phyloP scores from a whole-genome alignment of 2,329 filamentous ascomycete species.

The Beauveria pseudobassiana region DNA sequence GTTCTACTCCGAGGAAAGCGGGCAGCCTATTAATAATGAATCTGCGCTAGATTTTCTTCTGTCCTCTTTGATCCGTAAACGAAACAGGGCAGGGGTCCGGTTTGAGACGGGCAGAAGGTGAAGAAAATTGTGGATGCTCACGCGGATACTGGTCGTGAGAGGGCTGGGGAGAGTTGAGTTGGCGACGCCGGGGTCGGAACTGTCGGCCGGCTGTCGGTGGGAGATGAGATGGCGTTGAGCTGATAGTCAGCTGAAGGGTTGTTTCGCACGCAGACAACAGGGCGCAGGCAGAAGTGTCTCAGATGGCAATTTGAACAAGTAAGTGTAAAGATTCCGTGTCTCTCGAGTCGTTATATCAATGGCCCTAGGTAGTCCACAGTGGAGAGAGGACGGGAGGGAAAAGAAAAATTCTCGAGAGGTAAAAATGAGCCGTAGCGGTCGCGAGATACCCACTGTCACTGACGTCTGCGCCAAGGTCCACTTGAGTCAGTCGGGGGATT shows the following conservation, averaged over 20 bases:
- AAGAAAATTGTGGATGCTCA: conserved; percentile 10
- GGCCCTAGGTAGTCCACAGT: not conserved
- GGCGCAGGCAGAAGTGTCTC: not conserved
- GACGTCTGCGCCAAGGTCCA: conserved; percentile 1
- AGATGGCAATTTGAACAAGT: not conserved
- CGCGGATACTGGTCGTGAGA: conserved; percentile 7
- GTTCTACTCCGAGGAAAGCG: conserved; percentile 1
- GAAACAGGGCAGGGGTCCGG: conserved; percentile 5
- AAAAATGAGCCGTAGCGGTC: conserved; percentile 1
- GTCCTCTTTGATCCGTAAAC: conserved; percentile 1
- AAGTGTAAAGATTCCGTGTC: not conserved
- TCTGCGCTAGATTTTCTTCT: conserved; percentile 2
- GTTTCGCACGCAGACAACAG: not conserved
- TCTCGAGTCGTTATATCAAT: not conserved
- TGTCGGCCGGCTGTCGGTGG: conserved; percentile 2
- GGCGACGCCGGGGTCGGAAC: not conserved
- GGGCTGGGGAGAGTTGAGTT: not conserved
- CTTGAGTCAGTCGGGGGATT: conserved; percentile 3
- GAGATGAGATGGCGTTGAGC: conserved; percentile 1
- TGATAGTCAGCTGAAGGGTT: conserved; percentile 1
- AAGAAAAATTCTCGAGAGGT: not conserved
- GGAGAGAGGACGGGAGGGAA: not conserved
- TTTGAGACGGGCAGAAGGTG: not conserved
- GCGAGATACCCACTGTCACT: conserved; percentile 2
- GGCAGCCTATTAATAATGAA: conserved; percentile 4